Evolutionary conservation across 2,329 filamentous ascomycete species (phyloP), one percentile per base, ranked within the genome.

Genomic region (Exophiala bonariae): DNA sequence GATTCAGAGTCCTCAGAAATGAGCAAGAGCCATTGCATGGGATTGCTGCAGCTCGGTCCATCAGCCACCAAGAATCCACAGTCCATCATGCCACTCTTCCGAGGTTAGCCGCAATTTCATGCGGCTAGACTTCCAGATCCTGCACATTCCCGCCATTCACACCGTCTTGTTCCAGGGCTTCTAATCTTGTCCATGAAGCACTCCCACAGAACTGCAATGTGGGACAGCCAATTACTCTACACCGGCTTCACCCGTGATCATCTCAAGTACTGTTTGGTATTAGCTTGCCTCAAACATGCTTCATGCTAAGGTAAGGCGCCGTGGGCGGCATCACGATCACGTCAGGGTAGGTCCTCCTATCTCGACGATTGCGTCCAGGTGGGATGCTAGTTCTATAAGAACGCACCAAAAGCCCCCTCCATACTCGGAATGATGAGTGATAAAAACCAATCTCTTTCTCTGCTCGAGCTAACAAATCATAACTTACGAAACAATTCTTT

Each of bases 71-170:
- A 26, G 6, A 26, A 26, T 26, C 6, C 23, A 26, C 6, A 26
- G 23, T 26, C 11, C 23, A 47, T 55, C 52, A 55, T 47, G 40
- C 52, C 48, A 55, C 52, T 33, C 51, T 45, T 41, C 52, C 52
- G 52, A 55, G 49, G 49, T 49, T 55, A 50, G 26, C 33, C 35
- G 36, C 49, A 49, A 42, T 32, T 39, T 33, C 30, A 30, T 34
- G 44, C 51, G 44, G 47, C 13, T 34, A 26, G 23, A 26, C 23
- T 26, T 26, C 23, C 23, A 26, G 23, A 26, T 50, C 33, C 19
- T 31, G 18, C 31, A 17, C 18, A 14, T 37, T 22, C 35, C 50
- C 42, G 47, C 46, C 51, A 46, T 17, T 54, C 40, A 54, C 47
- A 40, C 17, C 35, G 10, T 47, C 19, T 33, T 32, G 38, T 38